phyloP scores from a whole-genome alignment of 768 basidiomycete genomes.

The Rhodotorula paludigena region DNA sequence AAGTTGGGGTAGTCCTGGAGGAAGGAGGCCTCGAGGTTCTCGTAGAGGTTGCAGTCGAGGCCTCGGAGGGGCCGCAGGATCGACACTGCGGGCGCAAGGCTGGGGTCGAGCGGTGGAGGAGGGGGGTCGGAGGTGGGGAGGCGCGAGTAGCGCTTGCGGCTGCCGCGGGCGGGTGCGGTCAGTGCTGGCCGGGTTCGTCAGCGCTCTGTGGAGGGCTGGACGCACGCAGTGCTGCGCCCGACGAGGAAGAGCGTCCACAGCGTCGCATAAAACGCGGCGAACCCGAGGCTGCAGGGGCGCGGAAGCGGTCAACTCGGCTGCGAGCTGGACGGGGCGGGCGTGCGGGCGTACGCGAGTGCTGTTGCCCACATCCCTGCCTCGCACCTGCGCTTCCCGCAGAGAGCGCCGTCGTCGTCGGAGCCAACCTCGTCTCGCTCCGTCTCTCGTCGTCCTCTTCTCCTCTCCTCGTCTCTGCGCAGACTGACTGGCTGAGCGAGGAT shows the following conservation, averaged over 20 bases:
- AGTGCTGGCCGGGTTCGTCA: conserved; percentile 4
- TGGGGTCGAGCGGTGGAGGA: conserved; percentile 47
- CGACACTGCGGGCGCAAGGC: conserved; percentile 70
- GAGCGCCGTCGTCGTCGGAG: no score
- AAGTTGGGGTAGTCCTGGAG: conserved; percentile 76
- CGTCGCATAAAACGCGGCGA: conserved; percentile 56
- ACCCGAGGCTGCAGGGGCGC: conserved; percentile 5
- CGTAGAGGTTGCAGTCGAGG: conserved; percentile 88
- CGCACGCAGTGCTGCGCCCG: conserved; percentile 68
- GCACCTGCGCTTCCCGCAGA: background rate
- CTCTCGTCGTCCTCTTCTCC: background rate
- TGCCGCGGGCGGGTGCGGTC: conserved; percentile 44
- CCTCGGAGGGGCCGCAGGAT: conserved; percentile 92
- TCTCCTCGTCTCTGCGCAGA: background rate
- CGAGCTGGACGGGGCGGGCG: no score
- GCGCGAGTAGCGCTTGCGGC: conserved; percentile 69
- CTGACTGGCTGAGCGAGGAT: background rate
- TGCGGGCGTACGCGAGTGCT: conserved; percentile 3
- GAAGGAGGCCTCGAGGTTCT: conserved; percentile 92
- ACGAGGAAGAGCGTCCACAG: conserved; percentile 65
- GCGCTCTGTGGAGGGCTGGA: background rate
- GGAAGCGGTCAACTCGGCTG: background rate
- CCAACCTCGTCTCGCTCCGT: no score
- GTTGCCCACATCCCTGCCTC: conserved; percentile 8
- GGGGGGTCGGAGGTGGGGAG: conserved; percentile 61